These are phyloP conservation scores for Beauveria sp. DNA, from an alignment of 2,329 filamentous ascomycete genomes.

Conservation along the genomic window DNA sequence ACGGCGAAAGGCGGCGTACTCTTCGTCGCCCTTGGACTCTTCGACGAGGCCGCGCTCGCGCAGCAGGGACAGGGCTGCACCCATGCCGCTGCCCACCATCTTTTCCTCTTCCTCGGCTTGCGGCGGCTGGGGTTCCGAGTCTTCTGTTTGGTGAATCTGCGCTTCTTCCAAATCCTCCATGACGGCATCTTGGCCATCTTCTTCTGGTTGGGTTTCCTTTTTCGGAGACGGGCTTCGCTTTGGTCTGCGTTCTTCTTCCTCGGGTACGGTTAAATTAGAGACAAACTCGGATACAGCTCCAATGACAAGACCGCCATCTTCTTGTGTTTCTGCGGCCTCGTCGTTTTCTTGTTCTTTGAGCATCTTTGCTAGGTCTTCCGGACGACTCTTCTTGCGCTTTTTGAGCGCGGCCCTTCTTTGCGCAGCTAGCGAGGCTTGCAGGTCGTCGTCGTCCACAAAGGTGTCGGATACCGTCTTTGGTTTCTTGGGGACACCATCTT, in stretches of 20 bases:
- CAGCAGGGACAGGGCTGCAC: constrained; percentile 73
- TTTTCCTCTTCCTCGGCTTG: constrained; percentile 70
- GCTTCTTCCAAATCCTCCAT: constrained; percentile 31
- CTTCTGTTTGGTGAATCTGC: constrained; percentile 33
- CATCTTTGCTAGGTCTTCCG: constrained; percentile 80
- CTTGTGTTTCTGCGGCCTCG: constrained; percentile 32
- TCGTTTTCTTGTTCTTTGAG: constrained; percentile 58
- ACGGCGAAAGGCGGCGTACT: constrained; percentile 61
- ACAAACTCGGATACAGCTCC: constrained; percentile 96
- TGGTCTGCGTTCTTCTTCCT: constrained; percentile 45
- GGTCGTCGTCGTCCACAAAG: constrained; percentile 84
- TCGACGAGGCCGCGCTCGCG: constrained; percentile 77
- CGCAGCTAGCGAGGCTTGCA: constrained; percentile 77
- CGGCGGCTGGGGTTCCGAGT: constrained; percentile 9
- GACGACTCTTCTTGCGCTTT: constrained; percentile 79
- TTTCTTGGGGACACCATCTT: constrained; percentile 47
- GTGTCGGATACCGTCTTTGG: constrained; percentile 56
- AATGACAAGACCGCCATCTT: constrained; percentile 66
- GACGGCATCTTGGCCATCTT: constrained; percentile 31
- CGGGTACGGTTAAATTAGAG: constrained; percentile 68
- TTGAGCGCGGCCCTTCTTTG: constrained; percentile 80
- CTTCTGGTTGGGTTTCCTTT: constrained; percentile 26
- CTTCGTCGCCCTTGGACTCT: constrained; percentile 50
- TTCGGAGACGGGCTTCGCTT: constrained; percentile 30
- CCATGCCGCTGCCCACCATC: constrained; percentile 69